phyloP scores from a whole-genome alignment of 2,329 filamentous ascomycete species.

The Nemania abortiva region DNA sequence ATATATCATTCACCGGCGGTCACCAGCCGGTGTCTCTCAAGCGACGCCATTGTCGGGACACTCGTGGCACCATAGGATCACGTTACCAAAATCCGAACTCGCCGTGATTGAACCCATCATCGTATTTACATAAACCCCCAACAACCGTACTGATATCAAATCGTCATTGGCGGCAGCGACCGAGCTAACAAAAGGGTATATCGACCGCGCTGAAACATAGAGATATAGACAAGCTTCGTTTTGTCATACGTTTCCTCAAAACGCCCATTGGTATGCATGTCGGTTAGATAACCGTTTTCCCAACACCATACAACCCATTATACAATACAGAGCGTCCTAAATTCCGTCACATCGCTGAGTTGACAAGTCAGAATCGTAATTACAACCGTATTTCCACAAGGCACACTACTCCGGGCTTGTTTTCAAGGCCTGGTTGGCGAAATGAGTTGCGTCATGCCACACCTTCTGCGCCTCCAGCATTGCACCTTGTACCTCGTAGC shows the following conservation, averaged over 20 bases:
- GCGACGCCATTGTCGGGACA: neutral
- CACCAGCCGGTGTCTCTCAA: neutral
- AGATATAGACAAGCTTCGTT: slow-evolving; percentile 16
- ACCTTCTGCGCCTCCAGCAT: slow-evolving; percentile 64
- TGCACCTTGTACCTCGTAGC: slow-evolving; percentile 78
- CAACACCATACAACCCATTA: slow-evolving; percentile 13
- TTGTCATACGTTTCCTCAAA: slow-evolving; percentile 14
- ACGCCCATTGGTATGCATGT: slow-evolving; percentile 33
- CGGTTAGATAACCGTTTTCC: slow-evolving; percentile 14
- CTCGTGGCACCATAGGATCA: neutral
- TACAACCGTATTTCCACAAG: slow-evolving; percentile 7
- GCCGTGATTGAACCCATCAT: neutral
- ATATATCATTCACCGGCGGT: neutral
- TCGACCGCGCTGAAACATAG: slow-evolving; percentile 14
- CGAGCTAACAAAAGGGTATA: slow-evolving; percentile 33
- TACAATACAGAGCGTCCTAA: slow-evolving; percentile 31
- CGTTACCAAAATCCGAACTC: neutral
- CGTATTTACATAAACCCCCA: neutral
- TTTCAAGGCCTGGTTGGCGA: slow-evolving; percentile 47
- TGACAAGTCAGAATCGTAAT: slow-evolving; percentile 19
- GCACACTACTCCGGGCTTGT: slow-evolving; percentile 34
- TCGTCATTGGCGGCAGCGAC: neutral
- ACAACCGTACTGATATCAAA: slow-evolving; percentile 1
- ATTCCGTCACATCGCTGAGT: slow-evolving; percentile 1
- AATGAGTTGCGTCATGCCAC: slow-evolving; percentile 47